A percentile compares a stretch with the other conserved stretches of the same genome.
These are phyloP conservation scores for Hypoxylon sp. DNA, from an alignment of 2,329 filamentous ascomycete genomes.

Conservation along the genomic window DNA sequence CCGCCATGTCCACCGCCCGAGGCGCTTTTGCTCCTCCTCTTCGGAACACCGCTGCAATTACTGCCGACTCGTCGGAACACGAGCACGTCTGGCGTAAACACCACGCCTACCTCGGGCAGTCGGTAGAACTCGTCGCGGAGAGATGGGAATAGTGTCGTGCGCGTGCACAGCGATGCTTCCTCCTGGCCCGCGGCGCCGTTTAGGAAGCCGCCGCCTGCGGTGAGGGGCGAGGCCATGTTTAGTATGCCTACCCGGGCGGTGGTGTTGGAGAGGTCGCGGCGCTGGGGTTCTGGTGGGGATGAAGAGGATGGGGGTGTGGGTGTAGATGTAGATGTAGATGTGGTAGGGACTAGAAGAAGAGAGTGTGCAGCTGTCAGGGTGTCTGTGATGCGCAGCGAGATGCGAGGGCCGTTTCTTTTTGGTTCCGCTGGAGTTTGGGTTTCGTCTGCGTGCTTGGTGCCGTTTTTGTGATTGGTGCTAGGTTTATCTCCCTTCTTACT, in stretches of 20 bases:
- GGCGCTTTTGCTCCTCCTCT: background rate
- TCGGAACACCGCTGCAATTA: background rate
- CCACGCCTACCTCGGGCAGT: conserved; percentile 63
- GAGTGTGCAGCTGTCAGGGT: conserved; percentile 61
- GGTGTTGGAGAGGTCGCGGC: conserved; percentile 29
- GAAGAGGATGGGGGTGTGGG: conserved; percentile 2
- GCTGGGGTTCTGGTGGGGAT: background rate
- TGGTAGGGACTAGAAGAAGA: conserved; percentile 39
- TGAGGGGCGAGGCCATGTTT: conserved; percentile 70
- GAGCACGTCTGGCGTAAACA: conserved; percentile 66
- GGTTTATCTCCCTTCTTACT: background rate
- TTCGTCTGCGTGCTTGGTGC: background rate
- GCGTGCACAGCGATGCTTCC: conserved; percentile 65
- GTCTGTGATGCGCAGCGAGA: conserved; percentile 60
- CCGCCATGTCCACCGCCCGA: too few species aligned
- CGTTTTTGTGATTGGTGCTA: background rate
- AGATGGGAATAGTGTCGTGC: conserved; percentile 67
- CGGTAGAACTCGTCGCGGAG: conserved; percentile 67
- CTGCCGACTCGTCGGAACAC: conserved; percentile 58
- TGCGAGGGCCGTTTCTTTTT: conserved; percentile 40
- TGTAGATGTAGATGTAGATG: too few species aligned
- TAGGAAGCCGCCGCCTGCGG: conserved; percentile 68
- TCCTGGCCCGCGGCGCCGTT: conserved; percentile 68
- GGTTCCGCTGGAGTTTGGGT: background rate
- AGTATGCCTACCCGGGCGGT: conserved; percentile 59